Conservation (phyloP, 2,329 filamentous ascomycete genomes). For the Sclerotiophoma versabilis region DNA sequence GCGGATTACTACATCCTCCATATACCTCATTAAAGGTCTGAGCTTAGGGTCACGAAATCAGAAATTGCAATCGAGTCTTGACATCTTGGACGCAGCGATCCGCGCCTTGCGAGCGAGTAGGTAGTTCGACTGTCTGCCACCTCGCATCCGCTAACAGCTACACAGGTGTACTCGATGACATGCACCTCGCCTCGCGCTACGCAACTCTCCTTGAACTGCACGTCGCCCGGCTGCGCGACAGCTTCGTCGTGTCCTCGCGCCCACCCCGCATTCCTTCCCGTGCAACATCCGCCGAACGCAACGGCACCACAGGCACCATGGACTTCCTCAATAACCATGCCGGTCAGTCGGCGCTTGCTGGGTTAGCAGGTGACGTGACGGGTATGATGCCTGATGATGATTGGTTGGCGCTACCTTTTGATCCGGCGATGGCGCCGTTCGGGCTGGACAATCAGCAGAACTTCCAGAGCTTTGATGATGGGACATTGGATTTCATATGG, state of each 20-base stretch:
- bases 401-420: slow-evolving; percentile 49
- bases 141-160: slow-evolving; percentile 6
- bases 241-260: slow-evolving; percentile 47
- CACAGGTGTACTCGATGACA: slow-evolving; percentile 57
- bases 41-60: slow-evolving; percentile 59
- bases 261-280: slow-evolving; percentile 46
- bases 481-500: slow-evolving; percentile 51
- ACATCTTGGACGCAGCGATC: slow-evolving; percentile 58
- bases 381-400: slow-evolving; percentile 48
- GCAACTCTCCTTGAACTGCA: slow-evolving; percentile 57
- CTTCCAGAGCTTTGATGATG: slow-evolving; percentile 49
- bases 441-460: slow-evolving; percentile 43
- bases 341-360: slow-evolving; percentile 44
- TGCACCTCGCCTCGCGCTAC: slow-evolving; percentile 60
- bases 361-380: slow-evolving; percentile 44
- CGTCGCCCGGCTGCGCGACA: slow-evolving; percentile 47
- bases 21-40: slow-evolving; percentile 62
- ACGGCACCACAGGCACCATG: slow-evolving; percentile 39
- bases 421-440: slow-evolving; percentile 50
- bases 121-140: neutral
- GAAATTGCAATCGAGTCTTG: slow-evolving; percentile 57
- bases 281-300: slow-evolving; percentile 39
- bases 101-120: slow-evolving; percentile 55
- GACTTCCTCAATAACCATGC: slow-evolving; percentile 48
- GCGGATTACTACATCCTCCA: slow-evolving; percentile 62